These are phyloP conservation scores for Apium graveolens DNA, from an alignment of 129 eudicot genomes.

Conservation along the genomic window DNA sequence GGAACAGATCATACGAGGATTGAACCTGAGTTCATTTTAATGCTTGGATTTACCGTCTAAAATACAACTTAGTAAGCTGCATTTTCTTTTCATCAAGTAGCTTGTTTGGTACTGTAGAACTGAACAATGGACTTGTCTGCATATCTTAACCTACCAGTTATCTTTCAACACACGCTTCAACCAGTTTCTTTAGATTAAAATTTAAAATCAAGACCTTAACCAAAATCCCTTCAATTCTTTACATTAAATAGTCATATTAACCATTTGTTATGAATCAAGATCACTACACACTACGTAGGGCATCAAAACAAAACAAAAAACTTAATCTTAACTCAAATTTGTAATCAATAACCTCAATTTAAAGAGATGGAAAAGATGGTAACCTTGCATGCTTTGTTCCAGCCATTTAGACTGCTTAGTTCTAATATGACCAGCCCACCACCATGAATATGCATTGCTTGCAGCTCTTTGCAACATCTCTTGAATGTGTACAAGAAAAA, in stretches of 20 bases:
- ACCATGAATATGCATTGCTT: slow-evolving; percentile 57
- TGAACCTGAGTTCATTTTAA: neutral
- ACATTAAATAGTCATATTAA: neutral
- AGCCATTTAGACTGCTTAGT: slow-evolving; percentile 60
- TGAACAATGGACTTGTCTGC: neutral
- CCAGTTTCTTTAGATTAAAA: too few relatives aligned
- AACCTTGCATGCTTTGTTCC: slow-evolving; percentile 49
- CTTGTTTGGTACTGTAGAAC: too few relatives aligned
- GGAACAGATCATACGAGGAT: neutral
- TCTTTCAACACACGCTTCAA: neutral
- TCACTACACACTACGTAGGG: neutral
- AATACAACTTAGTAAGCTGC: neutral
- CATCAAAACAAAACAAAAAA: neutral
- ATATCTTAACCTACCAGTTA: neutral
- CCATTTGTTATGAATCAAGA: neutral
- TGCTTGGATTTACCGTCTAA: too few relatives aligned
- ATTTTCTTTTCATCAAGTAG: neutral
- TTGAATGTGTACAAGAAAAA: neutral
- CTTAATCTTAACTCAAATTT: neutral
- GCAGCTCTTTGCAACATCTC: slow-evolving; percentile 59
- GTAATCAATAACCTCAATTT: neutral
- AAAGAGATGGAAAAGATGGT: neutral
- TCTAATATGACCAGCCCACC: slow-evolving; percentile 68
- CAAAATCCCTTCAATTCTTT: neutral
- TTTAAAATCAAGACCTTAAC: too few relatives aligned